phyloP scores from a whole-genome alignment of 1,284 basidiomycete genomes.

The Rhodotorula sp. region DNA sequence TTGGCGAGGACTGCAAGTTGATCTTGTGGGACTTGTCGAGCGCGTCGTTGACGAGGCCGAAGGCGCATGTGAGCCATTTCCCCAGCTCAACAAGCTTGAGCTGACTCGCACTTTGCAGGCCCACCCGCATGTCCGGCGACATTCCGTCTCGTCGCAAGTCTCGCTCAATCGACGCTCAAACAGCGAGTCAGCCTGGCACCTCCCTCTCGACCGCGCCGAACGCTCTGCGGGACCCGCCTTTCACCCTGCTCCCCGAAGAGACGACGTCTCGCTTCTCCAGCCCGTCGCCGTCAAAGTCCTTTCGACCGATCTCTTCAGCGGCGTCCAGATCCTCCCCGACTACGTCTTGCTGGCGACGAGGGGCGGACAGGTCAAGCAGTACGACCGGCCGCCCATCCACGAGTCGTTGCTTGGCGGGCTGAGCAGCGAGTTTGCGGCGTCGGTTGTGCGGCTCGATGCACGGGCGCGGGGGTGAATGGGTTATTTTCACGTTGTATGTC shows the following conservation, averaged over 20 bases:
- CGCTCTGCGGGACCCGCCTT: slow-evolving; percentile 14
- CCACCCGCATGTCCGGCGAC: slow-evolving; percentile 24
- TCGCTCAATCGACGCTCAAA: slow-evolving; percentile 13
- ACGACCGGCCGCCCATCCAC: slow-evolving; percentile 31
- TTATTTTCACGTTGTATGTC: not conserved
- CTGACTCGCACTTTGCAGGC: not conserved
- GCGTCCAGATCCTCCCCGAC: slow-evolving; percentile 19
- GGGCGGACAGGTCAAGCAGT: slow-evolving; percentile 28
- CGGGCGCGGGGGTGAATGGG: slow-evolving; percentile 12
- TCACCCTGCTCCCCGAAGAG: slow-evolving; percentile 81
- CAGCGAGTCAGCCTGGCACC: slow-evolving; percentile 16
- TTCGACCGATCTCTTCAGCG: slow-evolving; percentile 31
- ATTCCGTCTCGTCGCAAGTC: slow-evolving; percentile 24
- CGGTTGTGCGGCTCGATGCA: slow-evolving; percentile 26
- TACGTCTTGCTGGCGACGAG: slow-evolving; percentile 23
- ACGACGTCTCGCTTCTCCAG: slow-evolving; percentile 84
- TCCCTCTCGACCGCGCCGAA: slow-evolving; percentile 10
- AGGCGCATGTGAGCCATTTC: slow-evolving; percentile 53
- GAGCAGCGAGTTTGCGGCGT: slow-evolving; percentile 30
- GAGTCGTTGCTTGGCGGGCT: slow-evolving; percentile 17
- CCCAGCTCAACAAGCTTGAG: not conserved
- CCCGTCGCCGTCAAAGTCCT: slow-evolving; percentile 67
- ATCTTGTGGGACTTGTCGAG: slow-evolving; percentile 93
- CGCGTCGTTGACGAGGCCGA: slow-evolving; percentile 69
- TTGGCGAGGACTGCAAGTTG: slow-evolving; percentile 90